Percentiles rank a stretch among this genome's conserved stretches.
Evolutionary conservation across 2,329 filamentous ascomycete species (phyloP).

Genomic region (Cytospora leucostoma): DNA sequence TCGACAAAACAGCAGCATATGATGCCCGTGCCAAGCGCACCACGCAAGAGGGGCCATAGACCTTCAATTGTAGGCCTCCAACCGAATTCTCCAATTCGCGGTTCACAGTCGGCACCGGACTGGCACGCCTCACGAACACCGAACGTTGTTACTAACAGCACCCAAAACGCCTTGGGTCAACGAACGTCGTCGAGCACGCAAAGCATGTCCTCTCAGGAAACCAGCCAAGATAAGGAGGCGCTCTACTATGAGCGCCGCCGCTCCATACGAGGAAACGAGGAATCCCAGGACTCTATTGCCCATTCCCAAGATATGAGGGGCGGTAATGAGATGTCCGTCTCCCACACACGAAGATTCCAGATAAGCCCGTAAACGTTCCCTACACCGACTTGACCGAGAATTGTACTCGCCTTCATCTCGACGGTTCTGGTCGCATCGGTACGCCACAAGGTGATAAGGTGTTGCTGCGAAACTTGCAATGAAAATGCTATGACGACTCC

Average conservation of each 20-base stretch:
- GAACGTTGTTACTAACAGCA: neutral
- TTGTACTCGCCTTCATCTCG: neutral
- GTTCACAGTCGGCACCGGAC: neutral
- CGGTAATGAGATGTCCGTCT: neutral
- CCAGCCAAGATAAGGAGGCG: conserved; percentile 7
- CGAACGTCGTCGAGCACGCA: neutral
- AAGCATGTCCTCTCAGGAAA: neutral
- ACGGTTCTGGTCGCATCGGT: neutral
- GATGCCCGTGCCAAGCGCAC: neutral
- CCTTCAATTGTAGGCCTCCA: neutral
- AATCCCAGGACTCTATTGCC: conserved; percentile 28
- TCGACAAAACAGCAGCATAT: neutral
- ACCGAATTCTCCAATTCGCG: neutral
- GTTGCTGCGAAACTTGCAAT: neutral
- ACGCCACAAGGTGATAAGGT: too few species aligned
- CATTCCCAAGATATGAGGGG: conserved; percentile 25
- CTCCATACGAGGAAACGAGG: conserved; percentile 20
- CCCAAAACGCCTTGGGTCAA: neutral
- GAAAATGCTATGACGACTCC: neutral
- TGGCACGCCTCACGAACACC: neutral
- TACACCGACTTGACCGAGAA: neutral
- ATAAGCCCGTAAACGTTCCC: neutral
- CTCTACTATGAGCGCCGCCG: conserved; percentile 22
- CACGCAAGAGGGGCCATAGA: conserved; percentile 3
- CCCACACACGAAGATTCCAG: neutral